Evolutionary conservation across 495 filamentous ascomycete genomes (phyloP), one percentile per base, ranked within the genome.

Genomic region (Trichocladium antarcticum): DNA sequence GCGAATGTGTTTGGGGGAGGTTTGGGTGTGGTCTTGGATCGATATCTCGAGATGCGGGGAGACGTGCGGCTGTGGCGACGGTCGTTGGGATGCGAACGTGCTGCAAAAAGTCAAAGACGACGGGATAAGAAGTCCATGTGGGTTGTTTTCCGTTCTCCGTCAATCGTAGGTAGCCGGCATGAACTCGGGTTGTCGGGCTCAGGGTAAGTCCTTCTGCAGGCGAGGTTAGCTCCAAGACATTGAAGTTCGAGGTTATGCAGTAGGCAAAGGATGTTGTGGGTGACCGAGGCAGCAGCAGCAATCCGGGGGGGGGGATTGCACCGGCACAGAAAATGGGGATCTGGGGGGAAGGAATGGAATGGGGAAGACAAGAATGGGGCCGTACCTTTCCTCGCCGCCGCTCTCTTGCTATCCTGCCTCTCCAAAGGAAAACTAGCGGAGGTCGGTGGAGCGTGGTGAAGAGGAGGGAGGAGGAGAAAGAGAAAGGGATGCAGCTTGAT

Each of bases 331-430:
- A 32, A 32, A 32, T 3, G 12, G 31, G 12, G 12, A 11, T 4
- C 9, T 11, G 31, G 9, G 7, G 31, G 10, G 27, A 29, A 5
- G 5, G 5, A 5, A 32, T 10, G 31, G 9, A 11, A 32, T 32
- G 31, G 31, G 31, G 31, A 32, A 11, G 11, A 11, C 7, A 3
- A 32, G 4, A 38, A 15, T 4, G 32, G 27, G 40, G 20, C 28
- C 66, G 53, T 65, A 65, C 61, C 64, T 68, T 65, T 45, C 56
- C 51, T 57, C 59, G 58, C 64, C 63, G 62, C 53, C 41, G 28
- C 11, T 55, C 52, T 58, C 61, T 55, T 61, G n/a, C n/a, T n/a
- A n/a, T n/a, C 57, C 55, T 55, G 50, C 54, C 57, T 64, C 61
- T 51, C 40, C 24, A 27, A 52, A 47, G 50, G 46, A 51, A 55